Percentiles rank a stretch among this genome's conserved stretches.
Conservation (phyloP, 306 rosid species). For the Amphicarpaea edgeworthii region DNA sequence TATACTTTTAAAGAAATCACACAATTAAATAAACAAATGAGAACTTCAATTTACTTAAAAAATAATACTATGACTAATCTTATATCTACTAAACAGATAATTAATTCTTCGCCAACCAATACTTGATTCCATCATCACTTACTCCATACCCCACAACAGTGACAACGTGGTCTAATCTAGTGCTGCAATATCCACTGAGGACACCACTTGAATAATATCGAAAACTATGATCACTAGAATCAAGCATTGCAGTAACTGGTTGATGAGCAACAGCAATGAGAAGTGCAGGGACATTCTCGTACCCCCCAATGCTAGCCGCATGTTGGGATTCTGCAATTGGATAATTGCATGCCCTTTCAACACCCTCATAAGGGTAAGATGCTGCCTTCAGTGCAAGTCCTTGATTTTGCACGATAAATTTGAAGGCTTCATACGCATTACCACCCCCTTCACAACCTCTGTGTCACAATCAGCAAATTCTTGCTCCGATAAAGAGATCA, state of each 20-base stretch:
- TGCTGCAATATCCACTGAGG: constrained; percentile 42
- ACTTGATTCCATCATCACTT: not conserved
- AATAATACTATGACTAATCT: too few species aligned
- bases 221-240: constrained; percentile 40
- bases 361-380: constrained; percentile 37
- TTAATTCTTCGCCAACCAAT: constrained; percentile 49
- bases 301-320: constrained; percentile 43
- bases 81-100: too few species aligned
- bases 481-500: constrained; percentile 47
- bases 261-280: constrained; percentile 48
- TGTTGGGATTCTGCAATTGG: not conserved
- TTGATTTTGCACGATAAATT: constrained; percentile 39
- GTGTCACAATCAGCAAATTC: constrained; percentile 50
- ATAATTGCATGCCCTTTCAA: constrained; percentile 33
- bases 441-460: constrained; percentile 45
- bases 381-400: constrained; percentile 42
- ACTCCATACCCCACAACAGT: constrained; percentile 49
- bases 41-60: too few species aligned
- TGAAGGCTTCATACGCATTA: constrained; percentile 44
- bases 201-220: constrained; percentile 44
- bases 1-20: too few species aligned
- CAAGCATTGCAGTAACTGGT: constrained; percentile 45
- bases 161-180: constrained; percentile 43
- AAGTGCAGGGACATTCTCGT: constrained; percentile 48
- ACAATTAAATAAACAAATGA: too few species aligned